Base-by-base conservation (phyloP, 2,329 filamentous ascomycete species). In the Cercospora citrullina region DNA sequence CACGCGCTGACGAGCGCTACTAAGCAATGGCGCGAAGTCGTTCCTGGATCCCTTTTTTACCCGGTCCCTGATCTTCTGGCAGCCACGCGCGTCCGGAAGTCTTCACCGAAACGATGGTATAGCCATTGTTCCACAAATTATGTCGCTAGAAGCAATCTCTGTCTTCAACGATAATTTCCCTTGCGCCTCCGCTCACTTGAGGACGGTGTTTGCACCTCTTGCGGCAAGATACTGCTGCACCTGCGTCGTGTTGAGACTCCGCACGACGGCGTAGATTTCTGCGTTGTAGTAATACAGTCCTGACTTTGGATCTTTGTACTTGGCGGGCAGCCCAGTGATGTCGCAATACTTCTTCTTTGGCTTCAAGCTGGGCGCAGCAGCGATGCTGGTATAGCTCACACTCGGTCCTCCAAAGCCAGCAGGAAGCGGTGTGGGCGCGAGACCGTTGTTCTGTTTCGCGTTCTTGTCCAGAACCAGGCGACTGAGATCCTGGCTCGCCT, bases 301-400 rank as follows among this genome's bases (percentile, higher is more conserved):
- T 45, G 94, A 96, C 86, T 99, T 99, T 2, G 95, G 96, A 78
- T 99, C 95, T 33, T 92, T 88, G 78, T 99, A 99, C 5, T 91
- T 90, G 31, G 93, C 92, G n/a, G 92, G 88, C 72, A 99, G 82
- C 1, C 95, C 96, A 1, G 95, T 99, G 75, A 99, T 87, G 80
- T 99, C 96, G 83, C 95, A 99, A 81, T 98, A 99, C 75, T 91
- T 91, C 80, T 90, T 93, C 77, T 92, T 87, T 6, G 88, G 86
- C 75, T 88, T 87, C 75, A 98, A 83, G 67, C 91, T 95, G 45
- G 95, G 95, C 3, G 95, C 94, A 59, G 92, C 93, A 80, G 98
- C 95, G 71, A 99, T 96, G 77, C 97, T 98, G 6, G 93, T 97
- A 80, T 98, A 99, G 1, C 95, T 97, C 31, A 83, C 80, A 33